Conservation (phyloP, 257 asterid species). For the Solanum ahanhuiri region DNA sequence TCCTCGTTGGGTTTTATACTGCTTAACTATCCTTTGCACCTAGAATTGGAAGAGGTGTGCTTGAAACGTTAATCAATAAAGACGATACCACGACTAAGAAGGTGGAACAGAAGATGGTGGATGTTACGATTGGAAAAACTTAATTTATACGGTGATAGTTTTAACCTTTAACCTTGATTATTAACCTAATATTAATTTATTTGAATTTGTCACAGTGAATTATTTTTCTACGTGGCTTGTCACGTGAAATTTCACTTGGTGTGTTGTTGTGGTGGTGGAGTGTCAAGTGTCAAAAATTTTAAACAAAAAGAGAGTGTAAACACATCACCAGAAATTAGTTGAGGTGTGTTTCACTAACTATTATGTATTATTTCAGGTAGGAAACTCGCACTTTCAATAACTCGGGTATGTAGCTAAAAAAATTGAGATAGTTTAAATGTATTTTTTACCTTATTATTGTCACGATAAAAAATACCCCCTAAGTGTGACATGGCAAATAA, state of each 20-base stretch:
- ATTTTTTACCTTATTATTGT: background rate
- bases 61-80: too few relatives aligned
- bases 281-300: background rate
- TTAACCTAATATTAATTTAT: too few relatives aligned
- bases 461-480: background rate
- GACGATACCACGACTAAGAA: background rate
- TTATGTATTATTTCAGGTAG: background rate
- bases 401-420: too few relatives aligned
- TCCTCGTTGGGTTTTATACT: too few relatives aligned
- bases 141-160: background rate
- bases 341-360: background rate
- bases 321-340: background rate
- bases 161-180: background rate
- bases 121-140: background rate
- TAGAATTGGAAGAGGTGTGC: too few relatives aligned
- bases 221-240: background rate
- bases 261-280: background rate
- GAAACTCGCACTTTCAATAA: too few relatives aligned
- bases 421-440: background rate
- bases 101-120: background rate
- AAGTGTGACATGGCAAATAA: background rate
- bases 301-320: background rate
- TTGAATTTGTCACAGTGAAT: too few relatives aligned
- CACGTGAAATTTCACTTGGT: background rate
- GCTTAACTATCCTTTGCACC: too few relatives aligned